Conservation (phyloP, 2,329 filamentous ascomycete genomes). For the Coccinonectria pachysandricola region DNA sequence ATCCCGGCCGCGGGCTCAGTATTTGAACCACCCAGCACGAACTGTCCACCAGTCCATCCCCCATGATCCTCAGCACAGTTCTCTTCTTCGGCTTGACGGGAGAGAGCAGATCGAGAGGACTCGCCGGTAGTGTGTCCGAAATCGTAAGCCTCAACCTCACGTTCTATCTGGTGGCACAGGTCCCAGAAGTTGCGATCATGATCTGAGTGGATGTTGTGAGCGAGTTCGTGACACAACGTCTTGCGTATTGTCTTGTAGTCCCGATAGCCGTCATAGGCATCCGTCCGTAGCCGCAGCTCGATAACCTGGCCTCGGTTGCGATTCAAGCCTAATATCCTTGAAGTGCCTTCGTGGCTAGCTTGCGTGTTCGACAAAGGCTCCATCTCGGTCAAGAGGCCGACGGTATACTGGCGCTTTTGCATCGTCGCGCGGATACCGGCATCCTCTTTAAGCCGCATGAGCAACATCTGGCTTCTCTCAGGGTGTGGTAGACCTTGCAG, state of each 20-base stretch:
- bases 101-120: constrained; percentile 48
- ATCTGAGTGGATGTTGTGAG: constrained; percentile 78
- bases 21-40: constrained; percentile 53
- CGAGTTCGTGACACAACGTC: constrained; percentile 89
- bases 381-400: constrained; percentile 89
- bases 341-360: constrained; percentile 58
- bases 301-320: constrained; percentile 82
- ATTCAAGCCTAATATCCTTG: constrained; percentile 75
- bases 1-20: constrained; percentile 38
- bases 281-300: constrained; percentile 81
- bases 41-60: constrained; percentile 71
- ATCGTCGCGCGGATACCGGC: constrained; percentile 78
- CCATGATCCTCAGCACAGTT: constrained; percentile 56
- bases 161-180: constrained; percentile 76
- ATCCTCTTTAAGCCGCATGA: constrained; percentile 69
- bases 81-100: constrained; percentile 38
- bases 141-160: constrained; percentile 71
- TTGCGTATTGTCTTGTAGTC: constrained; percentile 87
- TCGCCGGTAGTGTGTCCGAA: constrained; percentile 58
- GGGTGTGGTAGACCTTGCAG: constrained; percentile 70
- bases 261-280: constrained; percentile 86
- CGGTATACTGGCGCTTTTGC: constrained; percentile 73
- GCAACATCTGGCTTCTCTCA: constrained; percentile 57
- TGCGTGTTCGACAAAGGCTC: constrained; percentile 73
- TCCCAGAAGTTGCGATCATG: constrained; percentile 89